Conservation (phyloP, 2,329 filamentous ascomycete species). For the Paraconiothyrium brasiliense region DNA sequence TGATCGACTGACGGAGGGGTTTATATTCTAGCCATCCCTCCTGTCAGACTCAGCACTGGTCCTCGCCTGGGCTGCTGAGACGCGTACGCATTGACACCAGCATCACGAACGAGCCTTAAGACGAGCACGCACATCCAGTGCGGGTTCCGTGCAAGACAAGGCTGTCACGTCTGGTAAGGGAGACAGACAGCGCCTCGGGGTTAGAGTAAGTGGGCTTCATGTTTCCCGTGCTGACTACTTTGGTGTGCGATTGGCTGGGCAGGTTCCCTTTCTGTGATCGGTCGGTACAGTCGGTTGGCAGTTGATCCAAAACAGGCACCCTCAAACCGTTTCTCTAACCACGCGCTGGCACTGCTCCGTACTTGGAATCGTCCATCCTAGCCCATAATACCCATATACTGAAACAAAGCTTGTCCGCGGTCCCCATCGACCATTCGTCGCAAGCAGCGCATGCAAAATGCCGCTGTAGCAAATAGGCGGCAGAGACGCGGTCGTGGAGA, state of each 20-base stretch:
- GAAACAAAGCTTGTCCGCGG: constrained; percentile 25
- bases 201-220: not conserved
- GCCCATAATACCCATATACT: constrained; percentile 7
- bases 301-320: not conserved
- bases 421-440: constrained; percentile 20
- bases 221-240: not conserved
- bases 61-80: constrained; percentile 18
- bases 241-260: constrained; percentile 8
- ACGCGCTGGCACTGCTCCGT: constrained; percentile 21
- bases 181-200: not conserved
- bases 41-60: constrained; percentile 13
- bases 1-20: constrained; percentile 32
- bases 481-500: constrained; percentile 20
- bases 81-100: constrained; percentile 22
- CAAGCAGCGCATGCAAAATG: constrained; percentile 18
- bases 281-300: constrained; percentile 16
- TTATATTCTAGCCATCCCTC: constrained; percentile 35
- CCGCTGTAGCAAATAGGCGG: constrained; percentile 22
- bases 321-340: not conserved
- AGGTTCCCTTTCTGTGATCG: not conserved
- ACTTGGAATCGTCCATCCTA: constrained; percentile 6
- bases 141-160: constrained; percentile 14
- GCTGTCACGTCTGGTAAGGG: not conserved
- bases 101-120: constrained; percentile 3
- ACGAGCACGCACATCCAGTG: constrained; percentile 9